Evolutionary conservation across 176 grass and related monocot genomes (phyloP), one percentile per base, ranked within the genome.

Genomic region (Avena atlantica): DNA sequence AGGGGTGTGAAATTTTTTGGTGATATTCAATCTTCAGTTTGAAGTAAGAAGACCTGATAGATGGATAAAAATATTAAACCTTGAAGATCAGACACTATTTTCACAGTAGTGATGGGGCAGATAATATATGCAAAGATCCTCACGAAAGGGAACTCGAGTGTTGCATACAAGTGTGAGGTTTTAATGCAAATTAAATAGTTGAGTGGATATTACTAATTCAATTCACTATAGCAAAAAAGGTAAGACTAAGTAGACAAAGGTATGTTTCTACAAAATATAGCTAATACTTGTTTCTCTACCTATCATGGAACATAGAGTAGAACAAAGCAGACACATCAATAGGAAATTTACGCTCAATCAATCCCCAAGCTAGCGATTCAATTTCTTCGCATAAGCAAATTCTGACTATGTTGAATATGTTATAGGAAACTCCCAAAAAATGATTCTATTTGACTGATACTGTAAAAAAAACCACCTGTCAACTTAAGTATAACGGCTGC

Each of bases 381-480:
- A 52, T 25, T 51, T 61, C 59, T 40, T 45, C 36, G 29, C 0
- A 74, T 29, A 51, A 29, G 3, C 5, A 31, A 55, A 55, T 31
- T 14, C 29, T 19, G 53, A 53, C 74, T 55, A 34, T 3, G 13
- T 53, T 10, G 40, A 19, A 74, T 48, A 83, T 63, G 44, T 29
- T 36, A 12, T 53, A 83, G 81, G 45, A 51, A 23, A 24, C 74
- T 78, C 34, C 14, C 17, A 60, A 23, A 21, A 80, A 20, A 15
- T 15, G 47, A 16, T 78, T 64, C 4, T 2, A 69, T 84, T 75
- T 66, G 27, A 75, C 44, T 66, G 78, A 45, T 64, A 64, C 65
- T 63, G 25, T 25, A 81, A 6, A 34, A 34, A 34, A 34, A 34
- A 45, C 31, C 31, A 15, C 10, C 9, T 67, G 12, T 17, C 23